Base-by-base conservation (phyloP, 2,329 filamentous ascomycete genomes). In the Calonectria henricotiae region DNA sequence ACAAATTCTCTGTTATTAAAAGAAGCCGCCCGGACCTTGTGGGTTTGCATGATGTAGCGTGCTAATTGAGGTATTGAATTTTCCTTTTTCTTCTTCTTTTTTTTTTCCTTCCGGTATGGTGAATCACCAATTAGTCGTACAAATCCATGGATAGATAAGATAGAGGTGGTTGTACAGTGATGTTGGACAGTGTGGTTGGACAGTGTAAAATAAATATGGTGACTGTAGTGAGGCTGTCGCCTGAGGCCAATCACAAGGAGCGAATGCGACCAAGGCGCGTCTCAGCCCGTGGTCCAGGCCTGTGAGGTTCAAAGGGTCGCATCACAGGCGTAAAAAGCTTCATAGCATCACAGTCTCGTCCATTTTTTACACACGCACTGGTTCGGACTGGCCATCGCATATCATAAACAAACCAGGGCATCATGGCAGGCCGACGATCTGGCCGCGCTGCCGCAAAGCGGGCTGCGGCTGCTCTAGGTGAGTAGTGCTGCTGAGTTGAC, bases 361-460 rank as follows among this genome's bases (percentile, higher is more conserved):
- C 55, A 43, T 35, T 65, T 25, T 62, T 63, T 27, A 63, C 51
- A 46, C 65, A 67, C 46, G 39, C 55, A 51, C 71, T 69, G 73
- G 67, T 60, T 65, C 55, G 69, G 67, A 63, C 67, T 63, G 62
- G 15, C 41, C 47, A 65, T 65, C 67, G 62, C 49, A 51, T 69
- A 66, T 58, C 62, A 70, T 72, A 61, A 37, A 61, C 55, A 44
- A 61, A 61, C 37, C 12, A 60, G 39, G 25, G 27, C 43, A 74
- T 62, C 70, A 81, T 81, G 80, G 78, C 78, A 73, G 85, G 85
- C 72, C 84, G 85, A 80, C 82, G 86, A 79, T 87, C 86, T 73
- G 86, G 86, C 72, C 85, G 86, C 81, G 86, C 86, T 74, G 86
- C 86, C 72, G 86, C 86, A 54, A 87, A 86, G 80, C 86, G 85